Evolutionary conservation across 1,139 yeast species (phyloP), one percentile per base, ranked within the genome.

Genomic region (Hemisphaericaspora lyxosophila): DNA sequence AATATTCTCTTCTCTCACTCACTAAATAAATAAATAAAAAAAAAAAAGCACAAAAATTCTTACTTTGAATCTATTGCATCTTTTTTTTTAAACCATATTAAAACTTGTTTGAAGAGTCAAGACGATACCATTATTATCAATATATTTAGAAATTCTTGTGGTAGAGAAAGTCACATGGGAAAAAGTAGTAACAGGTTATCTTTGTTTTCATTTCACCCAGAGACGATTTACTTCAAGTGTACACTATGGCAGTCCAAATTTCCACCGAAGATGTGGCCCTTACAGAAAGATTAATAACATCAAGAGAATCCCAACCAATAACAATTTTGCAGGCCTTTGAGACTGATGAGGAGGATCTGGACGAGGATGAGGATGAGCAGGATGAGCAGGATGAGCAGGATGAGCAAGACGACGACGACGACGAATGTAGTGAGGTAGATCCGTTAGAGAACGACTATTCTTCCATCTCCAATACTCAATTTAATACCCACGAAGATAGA

Each of bases 251-350:
- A 20, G 22, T 33, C 7, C 29, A 18, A 18, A 23, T 33, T 20
- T 26, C 35, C 12, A 19, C 26, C 3, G 31, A 33, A 4, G 31
- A 16, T 15, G 22, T 22, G 5, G 26, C 12, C 14, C 25, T 32
- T 12, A 18, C 35, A 9, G 31, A 33, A 12, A 20, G 23, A 15
- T 26, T 33, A 26, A 25, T 33, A 15, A 9, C 35, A 11, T 19
- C 15, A 26, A 17, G 15, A 16, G 27, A 16, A 5, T 26, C n/a
- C 9, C 22, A 14, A 1, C 12, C 15, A 13, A 26, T n/a, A 8
- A 24, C 35, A 20, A 20, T 20, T 3, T 27, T 33, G 15, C 35
- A 26, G 12, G 35, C 35, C n/a, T 33, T 26, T 16, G 35, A 22
- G 15, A 26, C 31, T 14, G 35, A 33, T 15, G 37, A 34, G 9